Evolutionary conservation across 225 moss, liverwort and hornwort genomes (phyloP).

Genomic region (Pseudoscleropodium purum): DNA sequence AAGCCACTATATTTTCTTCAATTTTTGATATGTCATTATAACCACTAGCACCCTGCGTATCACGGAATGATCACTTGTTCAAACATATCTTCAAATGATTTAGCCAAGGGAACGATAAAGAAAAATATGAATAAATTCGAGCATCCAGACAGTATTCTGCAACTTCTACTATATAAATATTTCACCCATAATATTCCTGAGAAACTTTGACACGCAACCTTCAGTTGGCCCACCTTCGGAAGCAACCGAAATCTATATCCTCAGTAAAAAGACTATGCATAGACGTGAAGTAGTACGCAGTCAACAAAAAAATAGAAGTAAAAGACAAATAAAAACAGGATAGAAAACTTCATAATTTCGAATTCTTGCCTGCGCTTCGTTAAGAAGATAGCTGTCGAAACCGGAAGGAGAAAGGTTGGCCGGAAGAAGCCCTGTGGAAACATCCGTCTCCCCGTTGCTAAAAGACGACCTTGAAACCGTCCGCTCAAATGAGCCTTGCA

Average conservation of each 20-base stretch:
- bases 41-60: constrained; percentile 11
- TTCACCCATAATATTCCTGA: not conserved
- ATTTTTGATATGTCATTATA: not conserved
- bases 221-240: not conserved
- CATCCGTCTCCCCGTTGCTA: not conserved
- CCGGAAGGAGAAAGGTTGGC: constrained; percentile 16
- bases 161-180: not conserved
- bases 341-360: not conserved
- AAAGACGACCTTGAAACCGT: not conserved
- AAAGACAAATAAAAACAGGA: not conserved
- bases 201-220: not conserved
- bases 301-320: not conserved
- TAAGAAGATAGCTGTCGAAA: constrained; percentile 4
- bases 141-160: not conserved
- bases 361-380: not conserved
- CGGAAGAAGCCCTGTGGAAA: not conserved
- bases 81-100: not conserved
- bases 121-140: not conserved
- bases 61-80: not conserved
- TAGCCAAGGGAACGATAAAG: not conserved
- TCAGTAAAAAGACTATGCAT: not conserved
- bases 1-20: constrained; percentile 17
- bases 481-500: constrained; percentile 9
- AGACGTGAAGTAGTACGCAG: not conserved
- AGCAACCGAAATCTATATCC: not conserved